Conservation (phyloP, 1,139 yeast genomes). For the Magnusiomyces sp. region DNA sequence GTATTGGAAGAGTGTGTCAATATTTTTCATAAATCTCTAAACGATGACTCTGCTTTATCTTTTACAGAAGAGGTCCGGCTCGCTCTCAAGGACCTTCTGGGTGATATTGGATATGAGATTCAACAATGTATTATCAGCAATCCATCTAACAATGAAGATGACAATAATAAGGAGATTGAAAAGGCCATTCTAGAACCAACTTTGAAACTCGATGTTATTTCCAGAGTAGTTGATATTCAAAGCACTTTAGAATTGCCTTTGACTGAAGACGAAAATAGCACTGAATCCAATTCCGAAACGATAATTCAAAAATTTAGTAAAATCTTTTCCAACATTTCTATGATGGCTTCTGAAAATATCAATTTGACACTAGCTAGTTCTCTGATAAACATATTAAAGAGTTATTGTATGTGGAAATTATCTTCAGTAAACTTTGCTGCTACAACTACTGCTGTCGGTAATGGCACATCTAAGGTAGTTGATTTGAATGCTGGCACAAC, state of each 20-base stretch:
- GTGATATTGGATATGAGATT: slow-evolving; percentile 18
- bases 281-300: slow-evolving; percentile 2
- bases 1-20: slow-evolving; percentile 20
- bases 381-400: slow-evolving; percentile 17
- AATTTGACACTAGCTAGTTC: slow-evolving; percentile 10
- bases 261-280: slow-evolving; percentile 10
- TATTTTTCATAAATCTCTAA: slow-evolving; percentile 17
- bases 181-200: slow-evolving; percentile 15
- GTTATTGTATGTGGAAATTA: slow-evolving; percentile 21
- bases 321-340: slow-evolving; percentile 9
- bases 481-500: slow-evolving; percentile 10
- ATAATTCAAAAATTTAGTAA: slow-evolving; percentile 8
- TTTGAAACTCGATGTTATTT: slow-evolving; percentile 16
- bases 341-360: slow-evolving; percentile 2
- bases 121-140: no score
- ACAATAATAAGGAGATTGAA: slow-evolving; percentile 6
- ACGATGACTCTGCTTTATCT: slow-evolving; percentile 14
- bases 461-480: background rate
- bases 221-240: slow-evolving; percentile 17
- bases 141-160: slow-evolving; percentile 7
- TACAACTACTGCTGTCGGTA: slow-evolving; percentile 2
- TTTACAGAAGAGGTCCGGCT: slow-evolving; percentile 16
- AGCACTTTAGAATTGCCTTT: slow-evolving; percentile 15
- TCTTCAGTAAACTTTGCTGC: slow-evolving; percentile 14
- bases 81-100: slow-evolving; percentile 16